Conservation (phyloP, 495 filamentous ascomycete species). For the Penicillium arizonense region DNA sequence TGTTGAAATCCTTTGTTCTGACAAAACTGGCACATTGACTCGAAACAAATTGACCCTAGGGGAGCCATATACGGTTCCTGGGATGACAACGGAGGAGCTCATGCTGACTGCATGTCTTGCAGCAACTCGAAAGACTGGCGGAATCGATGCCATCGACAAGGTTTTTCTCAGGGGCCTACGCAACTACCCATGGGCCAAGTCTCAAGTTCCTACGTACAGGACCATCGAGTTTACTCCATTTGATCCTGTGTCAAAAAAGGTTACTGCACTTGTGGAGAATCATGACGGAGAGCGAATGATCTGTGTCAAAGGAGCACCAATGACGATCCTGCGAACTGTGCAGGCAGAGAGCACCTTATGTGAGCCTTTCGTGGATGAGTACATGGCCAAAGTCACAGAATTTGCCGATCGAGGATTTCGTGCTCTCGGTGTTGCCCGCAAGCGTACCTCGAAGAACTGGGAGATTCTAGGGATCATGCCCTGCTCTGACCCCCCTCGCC, state of each 20-base stretch:
- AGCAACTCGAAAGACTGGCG: constrained; percentile 90
- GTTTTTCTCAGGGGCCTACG: constrained; percentile 84
- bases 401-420: constrained; percentile 91
- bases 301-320: constrained; percentile 89
- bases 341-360: constrained; percentile 71
- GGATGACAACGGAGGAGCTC: constrained; percentile 77
- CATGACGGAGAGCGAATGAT: constrained; percentile 75
- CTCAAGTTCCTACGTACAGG: constrained; percentile 70
- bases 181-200: constrained; percentile 75
- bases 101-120: constrained; percentile 91
- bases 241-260: constrained; percentile 93
- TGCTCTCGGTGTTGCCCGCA: constrained; percentile 87
- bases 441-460: constrained; percentile 73
- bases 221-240: constrained; percentile 83
- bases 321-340: constrained; percentile 79
- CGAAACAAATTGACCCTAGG: constrained; percentile 88
- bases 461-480: constrained; percentile 94
- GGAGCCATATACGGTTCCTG: constrained; percentile 78
- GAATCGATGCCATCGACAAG: constrained; percentile 93
- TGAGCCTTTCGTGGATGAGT: constrained; percentile 69
- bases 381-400: constrained; percentile 86
- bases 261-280: constrained; percentile 79
- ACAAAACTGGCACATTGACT: constrained; percentile 86
- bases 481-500: constrained; percentile 85
- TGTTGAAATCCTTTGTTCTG: constrained; percentile 93